Evolutionary conservation across 495 filamentous ascomycete genomes (phyloP).

Genomic region (Aspergillus baeticus): DNA sequence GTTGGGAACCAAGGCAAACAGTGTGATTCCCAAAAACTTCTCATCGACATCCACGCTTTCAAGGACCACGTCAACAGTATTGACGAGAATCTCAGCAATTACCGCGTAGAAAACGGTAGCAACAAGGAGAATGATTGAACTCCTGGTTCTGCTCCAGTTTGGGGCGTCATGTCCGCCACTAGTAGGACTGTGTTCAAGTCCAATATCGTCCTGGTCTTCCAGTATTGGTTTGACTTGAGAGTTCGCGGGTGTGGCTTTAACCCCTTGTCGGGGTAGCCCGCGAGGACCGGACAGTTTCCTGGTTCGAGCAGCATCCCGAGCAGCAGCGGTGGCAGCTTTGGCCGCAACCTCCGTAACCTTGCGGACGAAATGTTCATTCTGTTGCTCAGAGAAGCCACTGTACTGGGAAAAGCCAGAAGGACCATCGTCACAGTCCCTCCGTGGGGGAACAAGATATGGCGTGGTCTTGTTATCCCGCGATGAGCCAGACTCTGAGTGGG

Average conservation of each 20-base stretch:
- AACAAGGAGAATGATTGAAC: slow-evolving; percentile 80
- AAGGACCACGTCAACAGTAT: slow-evolving; percentile 93
- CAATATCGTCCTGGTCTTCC: slow-evolving; percentile 44
- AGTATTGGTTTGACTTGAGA: slow-evolving; percentile 21
- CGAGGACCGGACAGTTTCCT: slow-evolving; percentile 47
- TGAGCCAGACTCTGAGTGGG: slow-evolving; percentile 27
- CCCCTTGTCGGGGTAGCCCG: slow-evolving; percentile 26
- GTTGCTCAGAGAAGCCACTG: slow-evolving; percentile 63
- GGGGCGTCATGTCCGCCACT: slow-evolving; percentile 92
- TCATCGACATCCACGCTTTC: slow-evolving; percentile 89
- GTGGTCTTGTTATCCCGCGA: slow-evolving; percentile 35
- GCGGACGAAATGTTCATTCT: slow-evolving; percentile 76
- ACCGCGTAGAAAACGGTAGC: slow-evolving; percentile 93
- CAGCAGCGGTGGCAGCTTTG: slow-evolving; percentile 83
- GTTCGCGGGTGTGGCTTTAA: slow-evolving; percentile 25
- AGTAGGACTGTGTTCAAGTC: slow-evolving; percentile 35
- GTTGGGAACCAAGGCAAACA: slow-evolving; percentile 96
- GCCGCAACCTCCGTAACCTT: slow-evolving; percentile 91
- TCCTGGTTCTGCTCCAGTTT: slow-evolving; percentile 94
- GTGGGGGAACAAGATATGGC: slow-evolving; percentile 70
- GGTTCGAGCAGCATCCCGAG: slow-evolving; percentile 66
- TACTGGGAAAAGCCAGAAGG: slow-evolving; percentile 42
- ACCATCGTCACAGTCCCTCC: slow-evolving; percentile 20
- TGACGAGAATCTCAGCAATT: slow-evolving; percentile 94
- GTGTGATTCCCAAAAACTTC: slow-evolving; percentile 95